Conservation (phyloP, 441 rosid genomes). For the Mallotus japonicus region DNA sequence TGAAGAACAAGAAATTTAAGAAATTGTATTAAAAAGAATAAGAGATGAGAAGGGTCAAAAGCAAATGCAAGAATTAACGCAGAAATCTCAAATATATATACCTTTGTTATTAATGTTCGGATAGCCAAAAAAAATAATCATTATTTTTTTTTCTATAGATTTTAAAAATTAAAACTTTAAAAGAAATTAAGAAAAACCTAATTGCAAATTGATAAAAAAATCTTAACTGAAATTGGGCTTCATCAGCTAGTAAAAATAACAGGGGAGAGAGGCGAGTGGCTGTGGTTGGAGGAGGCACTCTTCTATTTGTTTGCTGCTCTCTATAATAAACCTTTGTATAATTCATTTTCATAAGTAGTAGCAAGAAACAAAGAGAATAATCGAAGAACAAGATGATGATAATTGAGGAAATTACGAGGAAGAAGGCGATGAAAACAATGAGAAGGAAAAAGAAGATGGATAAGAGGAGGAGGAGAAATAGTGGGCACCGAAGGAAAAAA, state of each 20-base stretch:
- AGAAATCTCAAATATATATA: conserved; percentile 16
- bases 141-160: neutral
- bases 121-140: neutral
- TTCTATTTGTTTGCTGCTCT: no score
- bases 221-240: neutral
- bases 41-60: neutral
- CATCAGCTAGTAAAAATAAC: neutral
- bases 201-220: neutral
- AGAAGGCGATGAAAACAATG: no score
- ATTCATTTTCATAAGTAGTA: no score
- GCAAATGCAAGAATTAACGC: conserved; percentile 3
- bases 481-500: no score
- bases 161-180: neutral
- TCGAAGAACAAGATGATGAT: no score
- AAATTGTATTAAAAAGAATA: neutral
- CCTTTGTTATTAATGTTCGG: neutral
- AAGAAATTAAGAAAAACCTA: conserved; percentile 3
- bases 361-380: no score
- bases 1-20: conserved; percentile 1
- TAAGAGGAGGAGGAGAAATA: no score
- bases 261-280: neutral
- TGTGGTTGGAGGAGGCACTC: neutral
- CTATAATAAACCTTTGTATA: no score
- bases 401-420: no score
- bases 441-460: no score